Percentiles rank a stretch among this genome's conserved stretches.
phyloP scores from a whole-genome alignment of 495 filamentous ascomycete species.

The Neurospora sp. region DNA sequence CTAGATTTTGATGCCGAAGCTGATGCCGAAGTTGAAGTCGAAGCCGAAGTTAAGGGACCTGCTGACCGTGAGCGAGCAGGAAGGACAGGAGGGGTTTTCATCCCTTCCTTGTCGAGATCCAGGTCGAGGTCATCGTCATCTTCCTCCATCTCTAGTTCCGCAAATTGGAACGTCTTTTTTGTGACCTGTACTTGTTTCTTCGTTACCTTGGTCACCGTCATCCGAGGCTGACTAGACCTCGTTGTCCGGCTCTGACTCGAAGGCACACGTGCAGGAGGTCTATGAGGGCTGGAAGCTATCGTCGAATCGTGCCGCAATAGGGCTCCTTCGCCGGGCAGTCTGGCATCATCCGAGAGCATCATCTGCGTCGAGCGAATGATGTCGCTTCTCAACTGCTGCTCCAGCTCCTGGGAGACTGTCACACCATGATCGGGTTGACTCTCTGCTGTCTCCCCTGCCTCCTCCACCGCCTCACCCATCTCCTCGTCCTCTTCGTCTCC shows the following conservation, averaged over 20 bases:
- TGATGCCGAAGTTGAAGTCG: neutral
- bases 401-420: conserved; percentile 36
- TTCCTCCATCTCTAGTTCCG: neutral
- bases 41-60: neutral
- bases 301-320: neutral
- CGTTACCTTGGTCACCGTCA: neutral
- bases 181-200: neutral
- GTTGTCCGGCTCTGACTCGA: neutral
- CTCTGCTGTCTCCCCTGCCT: neutral
- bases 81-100: neutral
- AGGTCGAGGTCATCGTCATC: neutral
- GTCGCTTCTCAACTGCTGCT: conserved; percentile 35
- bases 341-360: neutral
- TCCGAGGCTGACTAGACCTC: neutral
- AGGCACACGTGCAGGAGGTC: neutral
- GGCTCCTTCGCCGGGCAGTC: neutral
- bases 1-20: conserved; percentile 1
- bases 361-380: conserved; percentile 34
- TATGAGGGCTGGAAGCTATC: neutral
- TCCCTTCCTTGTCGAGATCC: neutral
- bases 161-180: neutral
- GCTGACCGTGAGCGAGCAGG: neutral
- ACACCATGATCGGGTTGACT: conserved; percentile 1
- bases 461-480: neutral
- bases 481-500: conserved; percentile 1